Conservation (phyloP, 2,329 filamentous ascomycete genomes). For the Xylariaceae sp. region DNA sequence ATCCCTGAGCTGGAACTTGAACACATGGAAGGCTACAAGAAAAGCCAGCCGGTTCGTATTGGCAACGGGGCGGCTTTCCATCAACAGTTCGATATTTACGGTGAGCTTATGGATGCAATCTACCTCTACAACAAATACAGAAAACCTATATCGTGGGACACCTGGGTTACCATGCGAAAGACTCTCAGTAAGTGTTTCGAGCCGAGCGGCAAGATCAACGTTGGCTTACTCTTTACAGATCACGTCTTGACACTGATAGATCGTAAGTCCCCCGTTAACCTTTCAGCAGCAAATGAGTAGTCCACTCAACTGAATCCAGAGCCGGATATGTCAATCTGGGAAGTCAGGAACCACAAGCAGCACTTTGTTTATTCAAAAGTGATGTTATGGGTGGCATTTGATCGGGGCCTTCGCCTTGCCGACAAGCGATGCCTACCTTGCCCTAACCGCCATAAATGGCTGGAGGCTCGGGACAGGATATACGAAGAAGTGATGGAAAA, state of each 20-base stretch:
- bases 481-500: constrained; percentile 78
- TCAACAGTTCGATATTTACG: constrained; percentile 75
- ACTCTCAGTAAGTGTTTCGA: constrained; percentile 47
- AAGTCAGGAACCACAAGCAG: constrained; percentile 70
- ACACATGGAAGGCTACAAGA: constrained; percentile 69
- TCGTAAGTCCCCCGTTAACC: constrained; percentile 27
- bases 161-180: constrained; percentile 67
- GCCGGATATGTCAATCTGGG: constrained; percentile 81
- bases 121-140: constrained; percentile 79
- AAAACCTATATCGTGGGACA: constrained; percentile 71
- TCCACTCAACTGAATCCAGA: constrained; percentile 34
- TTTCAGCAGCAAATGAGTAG: not conserved
- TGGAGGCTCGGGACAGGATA: constrained; percentile 60
- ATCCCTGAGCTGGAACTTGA: constrained; percentile 66
- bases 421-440: constrained; percentile 75
- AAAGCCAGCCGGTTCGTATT: constrained; percentile 68
- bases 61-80: constrained; percentile 75
- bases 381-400: constrained; percentile 79
- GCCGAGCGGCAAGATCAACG: too few relatives aligned
- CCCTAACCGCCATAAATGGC: constrained; percentile 63
- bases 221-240: constrained; percentile 36
- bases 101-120: constrained; percentile 72
- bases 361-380: constrained; percentile 79
- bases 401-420: constrained; percentile 67
- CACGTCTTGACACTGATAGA: constrained; percentile 66